Conservation (phyloP, 106 monocot species). For the Iris macrosiphon region DNA sequence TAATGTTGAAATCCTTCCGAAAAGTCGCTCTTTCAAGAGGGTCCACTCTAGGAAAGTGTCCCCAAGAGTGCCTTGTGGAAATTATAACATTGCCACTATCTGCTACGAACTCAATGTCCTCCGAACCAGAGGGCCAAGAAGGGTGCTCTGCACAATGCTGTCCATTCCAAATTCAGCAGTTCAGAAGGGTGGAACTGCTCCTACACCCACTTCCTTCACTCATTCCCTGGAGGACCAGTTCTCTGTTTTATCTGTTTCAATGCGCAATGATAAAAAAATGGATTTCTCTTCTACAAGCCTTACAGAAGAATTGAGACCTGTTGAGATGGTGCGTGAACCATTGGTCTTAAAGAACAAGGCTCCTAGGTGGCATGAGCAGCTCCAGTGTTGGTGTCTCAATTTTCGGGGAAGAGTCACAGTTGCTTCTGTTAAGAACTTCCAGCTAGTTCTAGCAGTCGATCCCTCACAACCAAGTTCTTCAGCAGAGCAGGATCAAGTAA, state of each 20-base stretch:
- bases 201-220: slow-evolving; percentile 18
- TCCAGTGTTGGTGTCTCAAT: slow-evolving; percentile 66
- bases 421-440: slow-evolving; percentile 58
- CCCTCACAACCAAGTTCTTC: not conserved
- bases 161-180: slow-evolving; percentile 37
- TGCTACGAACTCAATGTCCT: slow-evolving; percentile 48
- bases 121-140: slow-evolving; percentile 39
- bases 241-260: slow-evolving; percentile 18
- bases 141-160: slow-evolving; percentile 44
- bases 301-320: slow-evolving; percentile 6
- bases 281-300: slow-evolving; percentile 24
- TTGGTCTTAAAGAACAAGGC: slow-evolving; percentile 50
- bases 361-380: slow-evolving; percentile 54
- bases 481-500: slow-evolving; percentile 10
- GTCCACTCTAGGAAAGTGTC: slow-evolving; percentile 43
- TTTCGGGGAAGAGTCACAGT: slow-evolving; percentile 58
- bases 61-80: slow-evolving; percentile 33
- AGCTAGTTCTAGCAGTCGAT: slow-evolving; percentile 30
- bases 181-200: slow-evolving; percentile 26
- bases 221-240: slow-evolving; percentile 28
- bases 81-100: slow-evolving; percentile 33
- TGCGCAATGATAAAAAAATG: slow-evolving; percentile 12
- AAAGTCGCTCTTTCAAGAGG: slow-evolving; percentile 19
- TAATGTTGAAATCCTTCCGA: slow-evolving; percentile 4
- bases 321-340: slow-evolving; percentile 2